Percentiles rank a stretch among this genome's conserved stretches.
phyloP scores from a whole-genome alignment of 176 grass and related monocot species.

The Otatea glauca region DNA sequence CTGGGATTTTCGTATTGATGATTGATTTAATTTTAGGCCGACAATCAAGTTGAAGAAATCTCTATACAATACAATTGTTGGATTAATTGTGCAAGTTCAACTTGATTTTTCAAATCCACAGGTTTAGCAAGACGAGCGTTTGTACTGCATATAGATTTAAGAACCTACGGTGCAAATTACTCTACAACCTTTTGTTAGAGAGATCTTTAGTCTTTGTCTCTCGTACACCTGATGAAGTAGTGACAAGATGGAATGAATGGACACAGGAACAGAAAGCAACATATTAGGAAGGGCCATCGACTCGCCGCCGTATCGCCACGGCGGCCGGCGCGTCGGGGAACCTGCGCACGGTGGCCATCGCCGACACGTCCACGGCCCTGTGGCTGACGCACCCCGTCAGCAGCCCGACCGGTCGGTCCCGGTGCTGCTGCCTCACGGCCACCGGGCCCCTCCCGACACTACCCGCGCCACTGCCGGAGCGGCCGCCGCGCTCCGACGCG shows the following conservation, averaged over 20 bases:
- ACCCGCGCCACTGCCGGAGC: not conserved
- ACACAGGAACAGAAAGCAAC: not conserved
- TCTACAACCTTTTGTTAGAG: not conserved
- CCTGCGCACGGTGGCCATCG: not conserved
- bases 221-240: not conserved
- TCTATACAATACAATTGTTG: no score
- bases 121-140: not conserved
- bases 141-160: not conserved
- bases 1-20: not conserved
- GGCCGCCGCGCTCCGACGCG: conserved; percentile 44
- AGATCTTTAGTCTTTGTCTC: no score
- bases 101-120: no score
- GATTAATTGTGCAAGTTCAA: no score
- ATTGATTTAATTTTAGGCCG: not conserved
- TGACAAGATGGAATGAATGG: not conserved
- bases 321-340: conserved; percentile 6
- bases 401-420: conserved; percentile 45
- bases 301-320: not conserved
- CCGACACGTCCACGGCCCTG: conserved; percentile 60
- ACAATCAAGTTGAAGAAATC: no score
- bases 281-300: not conserved
- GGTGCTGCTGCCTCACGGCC: conserved; percentile 21
- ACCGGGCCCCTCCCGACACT: not conserved
- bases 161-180: not conserved
- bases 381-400: conserved; percentile 76